These are phyloP conservation scores for Skeletonema marinoi DNA, from an alignment of 108 stramenopile species.

Conservation along the genomic window DNA sequence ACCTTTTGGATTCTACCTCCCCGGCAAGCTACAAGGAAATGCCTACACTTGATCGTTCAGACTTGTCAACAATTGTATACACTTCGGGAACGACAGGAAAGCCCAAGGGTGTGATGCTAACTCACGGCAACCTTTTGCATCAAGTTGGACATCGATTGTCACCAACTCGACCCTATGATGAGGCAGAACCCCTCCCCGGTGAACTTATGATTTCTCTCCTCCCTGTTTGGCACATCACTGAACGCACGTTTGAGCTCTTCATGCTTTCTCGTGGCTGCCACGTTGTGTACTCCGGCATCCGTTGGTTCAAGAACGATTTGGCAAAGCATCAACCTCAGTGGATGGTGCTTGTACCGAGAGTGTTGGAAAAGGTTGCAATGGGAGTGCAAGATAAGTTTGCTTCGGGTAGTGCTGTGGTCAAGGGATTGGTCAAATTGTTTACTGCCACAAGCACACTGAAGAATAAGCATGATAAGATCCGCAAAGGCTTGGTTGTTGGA, in stretches of 20 bases:
- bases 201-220: conserved; percentile 87
- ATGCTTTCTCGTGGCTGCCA: conserved; percentile 81
- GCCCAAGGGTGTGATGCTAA: conserved; percentile 98
- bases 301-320: conserved; percentile 92
- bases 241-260: conserved; percentile 89
- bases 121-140: conserved; percentile 94
- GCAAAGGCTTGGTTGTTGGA: conserved; percentile 77
- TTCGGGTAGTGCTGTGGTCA: conserved; percentile 70
- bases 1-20: conserved; percentile 47
- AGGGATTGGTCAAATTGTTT: conserved; percentile 75
- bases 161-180: conserved; percentile 70
- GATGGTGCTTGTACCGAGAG: conserved; percentile 91
- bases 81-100: conserved; percentile 97
- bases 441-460: conserved; percentile 59
- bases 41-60: conserved; percentile 57
- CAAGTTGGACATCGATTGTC: conserved; percentile 78
- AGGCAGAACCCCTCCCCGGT: conserved; percentile 79
- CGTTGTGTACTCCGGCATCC: conserved; percentile 90
- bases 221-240: conserved; percentile 93
- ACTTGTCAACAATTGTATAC: conserved; percentile 93
- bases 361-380: conserved; percentile 88
- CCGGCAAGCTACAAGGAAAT: conserved; percentile 40
- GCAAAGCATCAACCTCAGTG: conserved; percentile 92
- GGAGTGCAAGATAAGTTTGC: conserved; percentile 91
- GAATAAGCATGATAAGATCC: conserved; percentile 64